Evolutionary conservation across 176 grass and related monocot species (phyloP).

Genomic region (Thinopyrum elongatum): DNA sequence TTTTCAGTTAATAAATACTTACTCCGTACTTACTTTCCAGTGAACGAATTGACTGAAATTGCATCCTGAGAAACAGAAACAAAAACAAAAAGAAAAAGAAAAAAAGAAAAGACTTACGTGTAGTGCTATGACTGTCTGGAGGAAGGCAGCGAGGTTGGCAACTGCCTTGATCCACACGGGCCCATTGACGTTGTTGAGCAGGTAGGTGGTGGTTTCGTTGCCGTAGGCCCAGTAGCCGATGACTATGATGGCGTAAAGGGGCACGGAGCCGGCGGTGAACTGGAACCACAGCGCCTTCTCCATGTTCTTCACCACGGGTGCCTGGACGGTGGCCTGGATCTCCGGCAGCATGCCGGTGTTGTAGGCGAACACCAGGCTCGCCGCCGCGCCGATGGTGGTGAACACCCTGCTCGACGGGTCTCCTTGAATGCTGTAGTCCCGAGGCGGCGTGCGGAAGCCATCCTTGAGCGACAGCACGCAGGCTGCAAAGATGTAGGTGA

Average conservation of each 20-base stretch:
- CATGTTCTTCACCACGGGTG: conserved; percentile 66
- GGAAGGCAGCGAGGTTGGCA: conserved; percentile 56
- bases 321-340: conserved; percentile 69
- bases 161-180: conserved; percentile 57
- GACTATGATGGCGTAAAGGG: conserved; percentile 50
- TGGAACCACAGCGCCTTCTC: conserved; percentile 72
- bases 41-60: too few relatives aligned
- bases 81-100: too few relatives aligned
- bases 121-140: conserved; percentile 60
- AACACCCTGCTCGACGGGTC: conserved; percentile 36
- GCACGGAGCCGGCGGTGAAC: conserved; percentile 49
- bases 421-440: conserved; percentile 64
- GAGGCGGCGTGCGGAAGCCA: conserved; percentile 33
- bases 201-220: conserved; percentile 55
- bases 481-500: conserved; percentile 54
- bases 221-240: conserved; percentile 80
- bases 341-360: conserved; percentile 82
- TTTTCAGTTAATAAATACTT: too few relatives aligned
- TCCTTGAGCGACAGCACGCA: conserved; percentile 47
- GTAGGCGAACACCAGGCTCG: conserved; percentile 71
- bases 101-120: conserved; percentile 30
- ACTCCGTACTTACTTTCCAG: too few relatives aligned
- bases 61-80: too few relatives aligned
- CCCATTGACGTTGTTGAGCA: conserved; percentile 58
- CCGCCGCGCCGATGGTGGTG: conserved; percentile 50